phyloP scores from a whole-genome alignment of 2,329 filamentous ascomycete genomes.

The Colletotrichum lupini region DNA sequence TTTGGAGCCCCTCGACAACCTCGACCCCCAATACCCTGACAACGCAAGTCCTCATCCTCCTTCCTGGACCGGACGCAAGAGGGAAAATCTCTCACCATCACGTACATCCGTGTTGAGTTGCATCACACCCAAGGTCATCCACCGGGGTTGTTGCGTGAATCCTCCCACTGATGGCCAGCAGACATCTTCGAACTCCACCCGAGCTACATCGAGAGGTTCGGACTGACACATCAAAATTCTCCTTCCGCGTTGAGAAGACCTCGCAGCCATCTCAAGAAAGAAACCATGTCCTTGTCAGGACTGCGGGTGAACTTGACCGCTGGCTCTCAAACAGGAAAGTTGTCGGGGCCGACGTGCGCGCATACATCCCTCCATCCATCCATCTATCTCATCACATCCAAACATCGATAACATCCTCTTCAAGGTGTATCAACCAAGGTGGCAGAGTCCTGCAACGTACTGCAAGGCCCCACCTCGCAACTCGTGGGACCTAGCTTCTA shows the following conservation, averaged over 20 bases:
- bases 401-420: not conserved
- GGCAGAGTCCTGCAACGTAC: not conserved
- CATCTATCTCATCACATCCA: not conserved
- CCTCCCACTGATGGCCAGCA: not conserved
- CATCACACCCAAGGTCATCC: conserved; percentile 22
- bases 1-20: not conserved
- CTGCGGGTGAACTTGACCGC: not conserved
- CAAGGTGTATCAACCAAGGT: not conserved
- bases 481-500: not conserved
- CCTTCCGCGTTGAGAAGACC: conserved; percentile 16
- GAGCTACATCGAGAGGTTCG: not conserved
- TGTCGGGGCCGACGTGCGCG: not conserved
- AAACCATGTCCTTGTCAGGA: conserved; percentile 21
- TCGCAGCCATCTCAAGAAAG: not conserved
- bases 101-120: conserved; percentile 26
- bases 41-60: not conserved
- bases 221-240: conserved; percentile 2
- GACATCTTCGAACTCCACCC: conserved; percentile 8
- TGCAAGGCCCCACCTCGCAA: not conserved
- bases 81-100: conserved; percentile 8
- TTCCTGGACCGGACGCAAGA: conserved; percentile 14
- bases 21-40: not conserved
- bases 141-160: not conserved
- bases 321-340: conserved; percentile 21
- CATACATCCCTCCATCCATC: not conserved